phyloP scores from a whole-genome alignment of 2,329 filamentous ascomycete species.

The Colletotrichum navitas region DNA sequence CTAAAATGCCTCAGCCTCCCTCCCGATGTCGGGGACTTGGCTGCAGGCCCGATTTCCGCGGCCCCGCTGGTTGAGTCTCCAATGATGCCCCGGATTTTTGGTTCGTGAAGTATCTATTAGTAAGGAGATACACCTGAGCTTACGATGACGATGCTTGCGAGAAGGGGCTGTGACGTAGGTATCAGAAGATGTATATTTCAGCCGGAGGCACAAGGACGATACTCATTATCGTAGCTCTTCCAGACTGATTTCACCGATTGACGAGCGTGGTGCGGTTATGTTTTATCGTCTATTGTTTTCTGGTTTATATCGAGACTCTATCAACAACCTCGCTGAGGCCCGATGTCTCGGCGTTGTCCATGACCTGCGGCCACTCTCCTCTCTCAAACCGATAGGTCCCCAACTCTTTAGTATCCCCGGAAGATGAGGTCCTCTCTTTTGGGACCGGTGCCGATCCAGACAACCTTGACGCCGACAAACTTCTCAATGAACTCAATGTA shows the following conservation, averaged over 20 bases:
- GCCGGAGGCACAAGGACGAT: background rate
- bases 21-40: constrained; percentile 9
- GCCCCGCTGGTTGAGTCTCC: background rate
- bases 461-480: constrained; percentile 69
- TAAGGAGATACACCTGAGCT: background rate
- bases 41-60: background rate
- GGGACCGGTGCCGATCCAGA: constrained; percentile 72
- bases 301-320: background rate
- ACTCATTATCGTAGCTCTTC: background rate
- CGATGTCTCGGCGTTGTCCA: background rate
- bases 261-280: background rate
- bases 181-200: background rate
- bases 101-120: background rate
- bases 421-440: constrained; percentile 73
- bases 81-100: background rate
- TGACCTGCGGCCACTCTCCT: background rate
- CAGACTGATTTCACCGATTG: background rate
- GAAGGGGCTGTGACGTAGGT: background rate
- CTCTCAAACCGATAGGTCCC: background rate
- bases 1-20: constrained; percentile 5
- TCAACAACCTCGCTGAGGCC: background rate
- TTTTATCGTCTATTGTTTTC: constrained; percentile 15
- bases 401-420: constrained; percentile 43
- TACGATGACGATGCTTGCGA: background rate
- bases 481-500: constrained; percentile 78